phyloP scores from a whole-genome alignment of 805 yeast species.

The Barnettozyma salicaria region DNA sequence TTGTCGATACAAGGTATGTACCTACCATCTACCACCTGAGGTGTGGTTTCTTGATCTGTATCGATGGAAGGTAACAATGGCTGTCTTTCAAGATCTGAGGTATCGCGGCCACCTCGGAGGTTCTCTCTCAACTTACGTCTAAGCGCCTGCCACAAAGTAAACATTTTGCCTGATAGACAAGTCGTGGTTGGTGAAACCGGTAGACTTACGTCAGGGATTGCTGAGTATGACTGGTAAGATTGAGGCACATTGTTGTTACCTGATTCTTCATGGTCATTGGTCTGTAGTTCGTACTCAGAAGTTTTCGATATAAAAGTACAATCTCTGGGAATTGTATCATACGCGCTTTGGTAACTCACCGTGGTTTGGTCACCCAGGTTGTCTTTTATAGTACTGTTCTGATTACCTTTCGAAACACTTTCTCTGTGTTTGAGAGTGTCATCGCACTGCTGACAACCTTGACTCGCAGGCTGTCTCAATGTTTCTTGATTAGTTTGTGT shows the following conservation, averaged over 20 bases:
- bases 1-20: constrained; percentile 7
- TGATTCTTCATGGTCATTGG: not conserved
- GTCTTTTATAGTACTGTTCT: no score
- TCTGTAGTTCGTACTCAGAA: constrained; percentile 9
- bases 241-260: no score
- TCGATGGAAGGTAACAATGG: constrained; percentile 7
- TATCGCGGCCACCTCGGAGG: not conserved
- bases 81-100: constrained; percentile 15
- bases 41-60: not conserved
- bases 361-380: constrained; percentile 3
- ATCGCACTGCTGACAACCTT: no score
- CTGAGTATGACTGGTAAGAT: no score
- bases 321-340: constrained; percentile 9
- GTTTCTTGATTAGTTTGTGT: constrained; percentile 1
- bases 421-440: no score
- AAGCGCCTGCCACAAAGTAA: constrained; percentile 2
- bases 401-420: no score
- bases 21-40: constrained; percentile 1
- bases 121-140: not conserved
- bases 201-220: no score
- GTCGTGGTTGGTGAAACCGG: no score
- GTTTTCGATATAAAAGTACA: not conserved
- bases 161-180: no score
- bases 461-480: no score
- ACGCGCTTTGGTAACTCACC: constrained; percentile 9